Conservation (phyloP, 179 eudicot species). For the Gypsophila paniculata region DNA sequence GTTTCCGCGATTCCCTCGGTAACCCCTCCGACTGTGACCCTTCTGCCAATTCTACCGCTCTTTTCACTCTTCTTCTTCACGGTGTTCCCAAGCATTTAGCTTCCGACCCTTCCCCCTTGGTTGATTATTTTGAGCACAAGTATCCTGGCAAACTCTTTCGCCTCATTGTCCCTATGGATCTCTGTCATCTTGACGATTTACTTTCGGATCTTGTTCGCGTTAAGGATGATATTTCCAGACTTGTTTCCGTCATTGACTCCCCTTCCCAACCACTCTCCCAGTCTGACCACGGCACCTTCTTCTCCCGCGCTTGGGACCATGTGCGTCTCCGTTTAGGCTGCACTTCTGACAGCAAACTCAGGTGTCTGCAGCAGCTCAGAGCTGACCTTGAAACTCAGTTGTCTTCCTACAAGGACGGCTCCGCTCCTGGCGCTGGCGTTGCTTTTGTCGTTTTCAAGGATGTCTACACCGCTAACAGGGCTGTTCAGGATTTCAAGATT, state of each 20-base stretch:
- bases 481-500: constrained; percentile 68
- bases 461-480: constrained; percentile 73
- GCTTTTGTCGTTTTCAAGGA: constrained; percentile 96
- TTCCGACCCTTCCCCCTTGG: constrained; percentile 50
- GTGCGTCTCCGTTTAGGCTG: constrained; percentile 47
- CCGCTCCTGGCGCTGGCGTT: constrained; percentile 87
- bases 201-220: constrained; percentile 69
- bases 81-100: constrained; percentile 74
- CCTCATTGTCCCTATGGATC: constrained; percentile 86
- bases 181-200: constrained; percentile 78
- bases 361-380: constrained; percentile 73
- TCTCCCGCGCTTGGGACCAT: too few species aligned
- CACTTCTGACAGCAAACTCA: constrained; percentile 62
- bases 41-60: constrained; percentile 47
- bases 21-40: constrained; percentile 50
- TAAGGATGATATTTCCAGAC: constrained; percentile 60
- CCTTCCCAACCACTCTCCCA: too few species aligned
- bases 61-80: constrained; percentile 76
- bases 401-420: constrained; percentile 80
- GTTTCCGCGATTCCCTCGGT: constrained; percentile 76
- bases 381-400: constrained; percentile 84
- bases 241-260: constrained; percentile 39
- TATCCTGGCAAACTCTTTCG: constrained; percentile 74
- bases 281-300: too few species aligned
- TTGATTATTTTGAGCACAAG: constrained; percentile 66